A percentile compares a stretch with the other conserved stretches of the same genome.
These are phyloP conservation scores for Nakaseomyces sp. DNA, from an alignment of 1,139 yeast species.

Conservation along the genomic window DNA sequence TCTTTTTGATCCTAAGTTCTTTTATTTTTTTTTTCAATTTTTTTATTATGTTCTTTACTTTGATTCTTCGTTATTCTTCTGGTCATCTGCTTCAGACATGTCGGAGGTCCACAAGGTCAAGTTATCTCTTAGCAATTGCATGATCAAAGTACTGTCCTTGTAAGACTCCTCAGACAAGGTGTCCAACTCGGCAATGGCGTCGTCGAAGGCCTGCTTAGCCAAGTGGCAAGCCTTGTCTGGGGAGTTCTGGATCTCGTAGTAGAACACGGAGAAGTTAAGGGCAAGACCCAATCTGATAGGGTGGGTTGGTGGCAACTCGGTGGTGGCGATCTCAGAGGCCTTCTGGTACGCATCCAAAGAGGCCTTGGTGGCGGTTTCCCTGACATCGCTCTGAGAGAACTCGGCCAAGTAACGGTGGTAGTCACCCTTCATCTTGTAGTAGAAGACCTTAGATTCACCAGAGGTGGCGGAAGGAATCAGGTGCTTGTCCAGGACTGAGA, in stretches of 20 bases:
- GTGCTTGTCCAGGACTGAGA: conserved; percentile 78
- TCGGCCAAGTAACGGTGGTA: conserved; percentile 98
- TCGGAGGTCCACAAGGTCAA: conserved; percentile 97
- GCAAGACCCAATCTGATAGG: conserved; percentile 98
- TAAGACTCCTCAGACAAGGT: conserved; percentile 95
- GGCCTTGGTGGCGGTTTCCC: conserved; percentile 85
- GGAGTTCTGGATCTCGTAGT: conserved; percentile 94
- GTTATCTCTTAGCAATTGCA: conserved; percentile 98
- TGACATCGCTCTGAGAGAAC: conserved; percentile 83
- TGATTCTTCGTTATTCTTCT: conserved; percentile 10
- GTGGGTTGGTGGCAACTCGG: conserved; percentile 96
- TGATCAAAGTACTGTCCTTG: conserved; percentile 95
- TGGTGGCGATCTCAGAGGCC: conserved; percentile 94
- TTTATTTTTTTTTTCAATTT: not conserved
- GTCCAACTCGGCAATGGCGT: conserved; percentile 97
- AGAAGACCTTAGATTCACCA: conserved; percentile 96
- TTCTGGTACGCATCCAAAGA: conserved; percentile 91
- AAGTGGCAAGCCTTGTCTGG: conserved; percentile 98
- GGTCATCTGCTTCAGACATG: conserved; percentile 64
- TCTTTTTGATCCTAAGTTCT: too few relatives aligned
- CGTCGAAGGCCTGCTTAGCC: conserved; percentile 98
- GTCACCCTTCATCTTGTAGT: conserved; percentile 99
- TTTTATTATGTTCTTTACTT: too few relatives aligned
- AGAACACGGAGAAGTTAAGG: conserved; percentile 93
- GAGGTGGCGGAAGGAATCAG: conserved; percentile 91